Base-by-base conservation (phyloP, 1,139 yeast species). In the Debaryomyces fabryi region DNA sequence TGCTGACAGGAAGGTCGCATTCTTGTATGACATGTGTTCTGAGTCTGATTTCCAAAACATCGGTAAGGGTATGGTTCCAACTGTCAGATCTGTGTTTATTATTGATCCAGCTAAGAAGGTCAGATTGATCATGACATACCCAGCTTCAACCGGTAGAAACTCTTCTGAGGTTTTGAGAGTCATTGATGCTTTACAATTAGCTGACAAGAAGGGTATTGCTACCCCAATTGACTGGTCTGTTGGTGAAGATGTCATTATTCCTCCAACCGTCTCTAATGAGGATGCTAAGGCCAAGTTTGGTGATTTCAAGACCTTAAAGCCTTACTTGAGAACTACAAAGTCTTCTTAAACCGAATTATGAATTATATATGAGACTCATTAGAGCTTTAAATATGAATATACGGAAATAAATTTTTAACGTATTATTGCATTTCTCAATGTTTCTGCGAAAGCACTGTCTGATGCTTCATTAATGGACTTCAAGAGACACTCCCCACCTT, bases 101-200 rank as follows among this genome's bases (percentile, higher is more conserved):
- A 88, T 90, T 65, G 97, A 90, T 69, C 96, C 97, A 52, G 66
- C 75, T 56, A 90, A 90, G 81, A 90, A 86, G 71, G 82, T 90
- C 63, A 84, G 97, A 70, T 78, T 88, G 64, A 83, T 85, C 55
- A 71, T 90, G 75, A 82, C 92, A 20, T 90, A 90, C 76, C 97
- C 97, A 49, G 95, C 96, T 49, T 83, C 95, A 44, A 86, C 89
- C 53, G 97, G 97, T 66, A 85, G 97, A 78, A 90, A 90, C 82
- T 79, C 96, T 49, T 79, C 86, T 47, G 97, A 90, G 72, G 90
- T 90, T 44, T 78, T 90, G 67, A 85, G 97, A 72, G 95, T 86
- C 41, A 74, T 90, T 54, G 96, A 89, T 67, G 87, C 96, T 46
- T 77, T 90, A 67, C 97, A 90, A 74, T 74, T 83, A 58, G 83